Base-by-base conservation (phyloP, 129 eudicot species). In the Flaveria robusta region DNA sequence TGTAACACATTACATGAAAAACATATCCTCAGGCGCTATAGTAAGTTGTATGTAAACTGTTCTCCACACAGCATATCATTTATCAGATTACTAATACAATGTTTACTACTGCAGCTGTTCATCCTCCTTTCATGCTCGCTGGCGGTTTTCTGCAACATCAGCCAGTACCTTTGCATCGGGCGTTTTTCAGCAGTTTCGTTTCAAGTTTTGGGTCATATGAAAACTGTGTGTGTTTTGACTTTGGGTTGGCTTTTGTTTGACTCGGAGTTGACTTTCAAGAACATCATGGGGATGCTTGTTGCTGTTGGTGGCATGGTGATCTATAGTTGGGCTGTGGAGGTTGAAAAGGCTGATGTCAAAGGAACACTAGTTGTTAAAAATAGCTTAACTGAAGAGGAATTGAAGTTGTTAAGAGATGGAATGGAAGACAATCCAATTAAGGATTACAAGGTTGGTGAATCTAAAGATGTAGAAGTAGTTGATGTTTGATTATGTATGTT, bases 161-260 rank as follows among this genome's bases (percentile, higher is more conserved):
- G 97, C 73, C 95, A 88, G 77, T 91, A 91, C 75, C 88, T 88
- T 14, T 91, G 97, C 86, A 91, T 91, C 3, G 95, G 97, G 34
- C 95, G 92, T 39, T 91, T 86, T 77, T 91, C 97, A 52, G 97
- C 95, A 5, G 88, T 87, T 76, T 86, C 97, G 7, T 91, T 86
- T 81, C 97, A 91, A 75, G 97, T 91, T 76, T 77, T 88, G 73
- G 97, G 95, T 27, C 97, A 88, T 85, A 91, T 91, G 97, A 88
- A 91, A 78, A 91, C 97, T 5, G 88, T 91, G 1, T 86, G 92
- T 42, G 95, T 91, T 37, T 84, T 91, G 16, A 87, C 85, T 4
- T 81, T 88, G 71, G 97, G 97, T 1, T 91, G 97, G 97, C 66
- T 91, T 23, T 83, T 91, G 42, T 91, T 91, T 58, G 97, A 91